These are phyloP conservation scores for Phaeomoniella chlamydospora DNA, from an alignment of 2,329 filamentous ascomycete species.

Conservation along the genomic window DNA sequence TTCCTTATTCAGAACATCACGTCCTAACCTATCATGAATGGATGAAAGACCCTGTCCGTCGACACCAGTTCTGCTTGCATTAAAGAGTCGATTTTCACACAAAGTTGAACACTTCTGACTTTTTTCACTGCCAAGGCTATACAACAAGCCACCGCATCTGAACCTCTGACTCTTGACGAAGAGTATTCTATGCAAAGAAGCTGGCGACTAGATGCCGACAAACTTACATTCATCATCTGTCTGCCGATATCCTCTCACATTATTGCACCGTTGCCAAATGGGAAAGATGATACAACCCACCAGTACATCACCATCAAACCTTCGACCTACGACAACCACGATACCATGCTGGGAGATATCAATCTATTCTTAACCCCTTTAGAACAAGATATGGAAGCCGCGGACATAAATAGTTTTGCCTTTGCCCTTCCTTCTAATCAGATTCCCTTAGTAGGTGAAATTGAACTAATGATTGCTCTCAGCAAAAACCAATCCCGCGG, in stretches of 20 bases:
- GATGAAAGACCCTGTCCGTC: conserved; percentile 66
- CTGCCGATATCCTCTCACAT: conserved; percentile 27
- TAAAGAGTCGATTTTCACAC: background rate
- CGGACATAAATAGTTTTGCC: conserved; percentile 6
- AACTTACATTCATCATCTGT: conserved; percentile 84
- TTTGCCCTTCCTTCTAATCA: conserved; percentile 12
- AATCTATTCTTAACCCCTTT: conserved; percentile 63
- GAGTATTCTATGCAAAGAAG: conserved; percentile 85
- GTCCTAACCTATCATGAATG: conserved; percentile 73
- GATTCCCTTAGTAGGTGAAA: conserved; percentile 46
- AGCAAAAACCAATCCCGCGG: conserved; percentile 44
- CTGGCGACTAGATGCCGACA: conserved; percentile 71
- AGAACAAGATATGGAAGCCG: conserved; percentile 35
- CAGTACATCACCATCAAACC: background rate
- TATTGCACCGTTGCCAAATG: conserved; percentile 1
- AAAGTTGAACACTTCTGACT: background rate
- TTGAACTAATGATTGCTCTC: conserved; percentile 76
- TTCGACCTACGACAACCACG: background rate
- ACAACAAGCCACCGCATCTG: conserved; percentile 73
- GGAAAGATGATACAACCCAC: background rate
- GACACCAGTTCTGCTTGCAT: conserved; percentile 14
- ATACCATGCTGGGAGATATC: conserved; percentile 56
- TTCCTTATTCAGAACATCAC: conserved; percentile 72
- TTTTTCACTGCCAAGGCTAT: conserved; percentile 41
- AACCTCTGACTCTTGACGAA: conserved; percentile 62